phyloP scores from a whole-genome alignment of 2,329 filamentous ascomycete genomes.

The Coniochaeta pulveracea region DNA sequence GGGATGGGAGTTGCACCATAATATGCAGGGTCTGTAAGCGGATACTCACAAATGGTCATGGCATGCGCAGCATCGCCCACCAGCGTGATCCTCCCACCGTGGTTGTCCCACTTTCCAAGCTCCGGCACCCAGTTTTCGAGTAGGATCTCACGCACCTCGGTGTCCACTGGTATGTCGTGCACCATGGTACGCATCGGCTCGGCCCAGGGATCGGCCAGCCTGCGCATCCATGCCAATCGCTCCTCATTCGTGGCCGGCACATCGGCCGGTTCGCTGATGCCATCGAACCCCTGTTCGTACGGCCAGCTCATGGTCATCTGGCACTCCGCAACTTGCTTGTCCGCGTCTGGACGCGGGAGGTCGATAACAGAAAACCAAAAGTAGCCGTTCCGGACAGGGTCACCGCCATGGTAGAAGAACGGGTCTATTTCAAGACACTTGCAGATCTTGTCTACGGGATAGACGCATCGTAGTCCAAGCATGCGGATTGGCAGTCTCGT shows the following conservation, averaged over 20 bases:
- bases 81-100: slow-evolving; percentile 35
- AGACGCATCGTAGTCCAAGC: not conserved
- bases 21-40: too few species aligned
- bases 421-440: not conserved
- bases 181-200: too few species aligned
- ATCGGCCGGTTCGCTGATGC: not conserved
- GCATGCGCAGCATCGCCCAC: slow-evolving; percentile 50
- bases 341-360: too few species aligned
- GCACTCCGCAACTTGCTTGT: too few species aligned
- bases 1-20: too few species aligned
- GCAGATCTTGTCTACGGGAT: not conserved
- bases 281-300: too few species aligned
- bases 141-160: not conserved
- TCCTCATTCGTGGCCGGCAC: not conserved
- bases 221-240: not conserved
- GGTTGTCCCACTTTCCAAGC: slow-evolving; percentile 33
- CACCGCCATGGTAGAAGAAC: not conserved
- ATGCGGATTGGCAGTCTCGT: not conserved
- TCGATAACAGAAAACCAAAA: too few species aligned
- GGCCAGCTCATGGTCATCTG: too few species aligned
- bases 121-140: slow-evolving; percentile 27
- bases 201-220: not conserved
- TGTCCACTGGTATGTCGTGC: not conserved
- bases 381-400: not conserved
- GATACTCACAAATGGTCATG: slow-evolving; percentile 45